phyloP scores from a whole-genome alignment of 2,329 filamentous ascomycete species.

The Colletotrichum sp. region DNA sequence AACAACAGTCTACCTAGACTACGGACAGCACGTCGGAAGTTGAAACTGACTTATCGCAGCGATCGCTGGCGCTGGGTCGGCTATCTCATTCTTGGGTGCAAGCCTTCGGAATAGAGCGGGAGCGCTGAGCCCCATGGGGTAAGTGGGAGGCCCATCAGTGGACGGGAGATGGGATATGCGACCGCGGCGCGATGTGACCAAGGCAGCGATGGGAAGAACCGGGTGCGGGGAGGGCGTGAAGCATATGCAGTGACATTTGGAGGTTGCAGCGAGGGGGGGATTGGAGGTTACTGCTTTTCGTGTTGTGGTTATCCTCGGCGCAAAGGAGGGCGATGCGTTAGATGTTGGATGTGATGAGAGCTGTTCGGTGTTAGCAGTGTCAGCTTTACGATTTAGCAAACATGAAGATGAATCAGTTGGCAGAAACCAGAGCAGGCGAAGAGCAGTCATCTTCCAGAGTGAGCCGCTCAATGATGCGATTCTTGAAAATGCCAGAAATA shows the following conservation, averaged over 20 bases:
- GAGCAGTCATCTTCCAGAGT: background rate
- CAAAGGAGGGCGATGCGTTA: background rate
- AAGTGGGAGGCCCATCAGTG: conserved; percentile 13
- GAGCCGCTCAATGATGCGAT: background rate
- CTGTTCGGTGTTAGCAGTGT: background rate
- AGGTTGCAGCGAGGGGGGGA: background rate
- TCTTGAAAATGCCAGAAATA: background rate
- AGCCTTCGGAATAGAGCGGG: conserved; percentile 17
- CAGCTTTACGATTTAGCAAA: background rate
- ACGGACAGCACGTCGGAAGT: background rate
- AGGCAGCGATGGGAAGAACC: conserved; percentile 4
- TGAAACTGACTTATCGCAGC: conserved; percentile 15
- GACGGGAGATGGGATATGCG: background rate
- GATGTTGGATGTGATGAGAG: background rate
- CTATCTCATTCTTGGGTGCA: background rate
- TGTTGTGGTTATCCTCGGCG: background rate
- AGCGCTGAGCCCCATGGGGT: conserved; percentile 16
- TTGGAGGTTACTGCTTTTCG: background rate
- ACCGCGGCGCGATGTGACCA: background rate
- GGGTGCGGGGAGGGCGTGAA: background rate
- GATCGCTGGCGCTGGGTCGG: background rate
- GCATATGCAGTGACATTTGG: background rate
- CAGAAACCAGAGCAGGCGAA: background rate
- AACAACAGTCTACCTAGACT: background rate
- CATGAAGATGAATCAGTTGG: background rate